A percentile compares a stretch with the other conserved stretches of the same genome.
Conservation (phyloP, 1,284 basidiomycete genomes). For the Cryptococcus maquisensis region DNA sequence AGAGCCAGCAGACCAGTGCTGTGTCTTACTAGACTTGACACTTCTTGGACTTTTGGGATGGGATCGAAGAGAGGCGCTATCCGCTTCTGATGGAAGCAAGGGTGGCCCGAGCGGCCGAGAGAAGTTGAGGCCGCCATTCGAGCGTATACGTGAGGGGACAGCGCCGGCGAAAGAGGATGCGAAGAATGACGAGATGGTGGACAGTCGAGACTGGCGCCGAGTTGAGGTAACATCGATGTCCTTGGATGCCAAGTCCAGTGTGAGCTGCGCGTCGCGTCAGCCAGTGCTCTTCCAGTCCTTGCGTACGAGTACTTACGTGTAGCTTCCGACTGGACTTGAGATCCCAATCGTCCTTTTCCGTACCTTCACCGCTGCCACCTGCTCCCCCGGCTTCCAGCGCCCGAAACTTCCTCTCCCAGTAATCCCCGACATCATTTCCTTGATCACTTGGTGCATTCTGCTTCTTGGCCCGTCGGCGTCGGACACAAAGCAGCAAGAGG, state of each 20-base stretch:
- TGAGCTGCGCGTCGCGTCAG: conserved; percentile 6
- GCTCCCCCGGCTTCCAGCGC: conserved; percentile 14
- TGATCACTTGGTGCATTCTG: not conserved
- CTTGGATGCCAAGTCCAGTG: conserved; percentile 17
- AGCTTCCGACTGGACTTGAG: conserved; percentile 9
- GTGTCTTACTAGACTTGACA: not conserved
- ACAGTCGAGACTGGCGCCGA: conserved; percentile 14
- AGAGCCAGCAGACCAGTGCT: not conserved
- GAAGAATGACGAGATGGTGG: conserved; percentile 20
- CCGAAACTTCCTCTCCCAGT: conserved; percentile 24
- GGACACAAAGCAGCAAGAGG: conserved; percentile 3
- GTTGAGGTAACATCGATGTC: not conserved
- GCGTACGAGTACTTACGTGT: conserved; percentile 3
- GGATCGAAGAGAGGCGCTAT: not conserved
- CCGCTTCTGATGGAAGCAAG: not conserved
- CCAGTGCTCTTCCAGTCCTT: not conserved
- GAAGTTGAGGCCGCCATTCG: conserved; percentile 5
- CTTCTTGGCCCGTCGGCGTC: conserved; percentile 3
- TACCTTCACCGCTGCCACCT: not conserved
- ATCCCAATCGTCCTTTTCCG: conserved; percentile 7
- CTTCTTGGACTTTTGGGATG: not conserved
- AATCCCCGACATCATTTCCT: conserved; percentile 8
- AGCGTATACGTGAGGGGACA: not conserved
- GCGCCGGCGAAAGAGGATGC: not conserved
- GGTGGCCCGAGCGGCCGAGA: conserved; percentile 1